Evolutionary conservation across 129 eudicot species (phyloP).

Genomic region (Escallonia herrerae): DNA sequence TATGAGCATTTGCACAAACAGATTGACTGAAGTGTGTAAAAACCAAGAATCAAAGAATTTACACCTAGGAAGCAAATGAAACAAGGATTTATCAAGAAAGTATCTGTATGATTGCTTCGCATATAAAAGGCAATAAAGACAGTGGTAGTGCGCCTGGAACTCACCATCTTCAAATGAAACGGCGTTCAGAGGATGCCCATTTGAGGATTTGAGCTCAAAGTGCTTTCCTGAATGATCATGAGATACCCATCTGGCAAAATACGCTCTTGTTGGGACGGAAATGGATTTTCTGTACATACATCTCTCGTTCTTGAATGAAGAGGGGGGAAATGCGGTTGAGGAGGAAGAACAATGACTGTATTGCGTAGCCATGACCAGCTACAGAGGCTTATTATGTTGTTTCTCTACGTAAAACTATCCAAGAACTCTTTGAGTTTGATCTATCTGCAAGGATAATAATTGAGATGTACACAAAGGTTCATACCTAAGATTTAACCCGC

Average conservation of each 20-base stretch:
- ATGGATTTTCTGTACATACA: conserved; percentile 19
- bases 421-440: conserved; percentile 16
- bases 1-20: neutral
- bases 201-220: conserved; percentile 54
- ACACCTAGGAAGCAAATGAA: neutral
- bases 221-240: conserved; percentile 44
- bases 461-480: neutral
- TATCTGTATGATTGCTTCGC: neutral
- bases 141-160: conserved; percentile 6
- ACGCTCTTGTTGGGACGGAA: conserved; percentile 18
- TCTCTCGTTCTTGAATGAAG: conserved; percentile 28
- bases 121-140: neutral
- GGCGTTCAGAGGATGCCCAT: conserved; percentile 71
- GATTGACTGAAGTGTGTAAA: neutral
- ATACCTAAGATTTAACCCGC: neutral
- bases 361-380: conserved; percentile 51
- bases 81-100: neutral
- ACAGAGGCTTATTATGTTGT: neutral
- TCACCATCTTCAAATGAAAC: conserved; percentile 64
- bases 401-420: neutral
- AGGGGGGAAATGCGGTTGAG: conserved; percentile 33
- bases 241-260: conserved; percentile 41
- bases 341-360: conserved; percentile 35
- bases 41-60: neutral
- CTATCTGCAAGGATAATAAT: conserved; percentile 12